Conservation (phyloP, 805 yeast species). For the Metschnikowia henanensis region DNA sequence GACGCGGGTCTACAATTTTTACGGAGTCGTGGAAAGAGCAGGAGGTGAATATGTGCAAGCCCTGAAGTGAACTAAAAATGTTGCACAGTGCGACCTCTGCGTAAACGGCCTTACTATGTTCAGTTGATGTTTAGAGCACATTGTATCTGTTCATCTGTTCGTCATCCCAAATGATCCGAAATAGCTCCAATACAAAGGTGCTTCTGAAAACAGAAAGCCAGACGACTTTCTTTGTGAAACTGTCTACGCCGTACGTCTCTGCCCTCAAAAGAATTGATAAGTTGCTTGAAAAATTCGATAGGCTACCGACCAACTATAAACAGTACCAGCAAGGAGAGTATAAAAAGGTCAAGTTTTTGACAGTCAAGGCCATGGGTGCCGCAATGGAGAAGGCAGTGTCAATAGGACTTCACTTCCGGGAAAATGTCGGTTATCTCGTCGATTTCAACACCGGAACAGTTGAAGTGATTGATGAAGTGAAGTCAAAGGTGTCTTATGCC, state of each 20-base stretch:
- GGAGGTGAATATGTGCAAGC: too few relatives aligned
- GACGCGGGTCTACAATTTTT: too few relatives aligned
- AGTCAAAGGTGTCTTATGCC: conserved; percentile 11
- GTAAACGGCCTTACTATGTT: too few relatives aligned
- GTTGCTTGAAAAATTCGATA: conserved; percentile 45
- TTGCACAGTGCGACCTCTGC: too few relatives aligned
- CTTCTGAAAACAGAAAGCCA: conserved; percentile 43
- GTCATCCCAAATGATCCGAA: conserved; percentile 38
- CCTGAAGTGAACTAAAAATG: too few relatives aligned
- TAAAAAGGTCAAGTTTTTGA: conserved; percentile 46
- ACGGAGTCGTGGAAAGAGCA: too few relatives aligned
- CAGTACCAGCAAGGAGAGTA: conserved; percentile 34
- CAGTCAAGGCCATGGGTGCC: conserved; percentile 72
- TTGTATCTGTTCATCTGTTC: too few relatives aligned
- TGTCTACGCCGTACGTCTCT: conserved; percentile 69
- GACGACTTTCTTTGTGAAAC: conserved; percentile 56
- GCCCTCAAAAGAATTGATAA: conserved; percentile 66
- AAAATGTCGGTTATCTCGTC: conserved; percentile 48
- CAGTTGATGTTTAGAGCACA: too few relatives aligned
- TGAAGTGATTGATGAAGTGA: conserved; percentile 70
- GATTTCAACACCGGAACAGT: conserved; percentile 65
- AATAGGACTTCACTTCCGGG: conserved; percentile 59
- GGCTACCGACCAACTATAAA: conserved; percentile 16
- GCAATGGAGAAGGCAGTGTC: conserved; percentile 63
- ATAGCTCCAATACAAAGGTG: conserved; percentile 49